A percentile compares a stretch with the other conserved stretches of the same genome.
Evolutionary conservation across 768 basidiomycete genomes (phyloP).

Genomic region (Suillus decipiens): DNA sequence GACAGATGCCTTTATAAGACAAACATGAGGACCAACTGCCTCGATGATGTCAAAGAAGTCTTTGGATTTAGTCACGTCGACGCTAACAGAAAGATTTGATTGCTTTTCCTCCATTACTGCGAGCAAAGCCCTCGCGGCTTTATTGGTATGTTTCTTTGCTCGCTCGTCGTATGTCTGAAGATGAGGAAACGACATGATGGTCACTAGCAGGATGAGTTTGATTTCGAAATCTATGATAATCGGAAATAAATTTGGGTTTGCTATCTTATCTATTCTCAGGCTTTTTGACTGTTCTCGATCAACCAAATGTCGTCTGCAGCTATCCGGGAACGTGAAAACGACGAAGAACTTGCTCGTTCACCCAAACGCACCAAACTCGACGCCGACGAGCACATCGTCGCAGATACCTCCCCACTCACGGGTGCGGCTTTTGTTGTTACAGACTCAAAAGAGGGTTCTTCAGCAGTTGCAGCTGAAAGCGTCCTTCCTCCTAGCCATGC

Average conservation of each 20-base stretch:
- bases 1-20: constrained; percentile 84
- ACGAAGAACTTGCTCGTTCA: constrained; percentile 37
- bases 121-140: constrained; percentile 77
- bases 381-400: constrained; percentile 17
- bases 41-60: constrained; percentile 88
- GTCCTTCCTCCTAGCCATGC: constrained; percentile 75
- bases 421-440: neutral
- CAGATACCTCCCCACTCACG: constrained; percentile 10
- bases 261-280: constrained; percentile 13
- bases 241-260: constrained; percentile 1
- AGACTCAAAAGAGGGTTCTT: constrained; percentile 12
- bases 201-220: constrained; percentile 8
- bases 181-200: constrained; percentile 37
- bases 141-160: constrained; percentile 60
- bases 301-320: constrained; percentile 32
- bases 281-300: constrained; percentile 6
- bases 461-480: constrained; percentile 27
- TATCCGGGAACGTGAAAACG: constrained; percentile 55
- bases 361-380: constrained; percentile 42
- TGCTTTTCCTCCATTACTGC: constrained; percentile 84
- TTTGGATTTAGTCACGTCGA: constrained; percentile 82
- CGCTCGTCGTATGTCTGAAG: constrained; percentile 64
- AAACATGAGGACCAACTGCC: constrained; percentile 84
- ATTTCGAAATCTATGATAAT: neutral
- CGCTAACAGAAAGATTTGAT: constrained; percentile 92